Evolutionary conservation across 805 yeast species (phyloP).

Genomic region (Candida methanosorbosa): DNA sequence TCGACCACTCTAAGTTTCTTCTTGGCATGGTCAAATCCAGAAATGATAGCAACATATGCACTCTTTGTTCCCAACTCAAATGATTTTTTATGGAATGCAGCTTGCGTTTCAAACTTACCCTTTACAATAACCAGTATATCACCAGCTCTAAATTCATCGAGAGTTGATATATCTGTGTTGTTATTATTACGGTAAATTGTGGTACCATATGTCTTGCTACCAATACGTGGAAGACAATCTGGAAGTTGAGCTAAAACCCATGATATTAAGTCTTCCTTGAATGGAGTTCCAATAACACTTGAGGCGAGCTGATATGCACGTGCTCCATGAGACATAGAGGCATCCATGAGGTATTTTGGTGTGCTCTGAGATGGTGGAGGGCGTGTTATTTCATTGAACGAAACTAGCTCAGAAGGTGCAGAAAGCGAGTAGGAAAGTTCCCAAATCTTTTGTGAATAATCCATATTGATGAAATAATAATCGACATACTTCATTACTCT

Average conservation of each 20-base stretch:
- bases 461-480: slow-evolving; percentile 64
- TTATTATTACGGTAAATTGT: slow-evolving; percentile 51
- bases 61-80: slow-evolving; percentile 46
- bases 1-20: slow-evolving; percentile 63
- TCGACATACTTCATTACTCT: slow-evolving; percentile 43
- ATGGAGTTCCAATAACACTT: slow-evolving; percentile 24
- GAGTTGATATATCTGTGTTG: slow-evolving; percentile 38
- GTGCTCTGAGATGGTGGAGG: slow-evolving; percentile 32
- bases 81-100: slow-evolving; percentile 20
- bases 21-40: slow-evolving; percentile 69
- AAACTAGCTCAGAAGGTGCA: slow-evolving; percentile 45
- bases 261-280: slow-evolving; percentile 23
- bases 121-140: slow-evolving; percentile 72
- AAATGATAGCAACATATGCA: slow-evolving; percentile 54
- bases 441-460: slow-evolving; percentile 58
- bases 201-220: slow-evolving; percentile 65
- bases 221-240: slow-evolving; percentile 36
- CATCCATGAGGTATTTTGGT: slow-evolving; percentile 40
- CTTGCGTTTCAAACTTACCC: slow-evolving; percentile 59
- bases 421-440: slow-evolving; percentile 46
- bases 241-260: slow-evolving; percentile 28
- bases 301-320: slow-evolving; percentile 38
- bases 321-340: slow-evolving; percentile 43
- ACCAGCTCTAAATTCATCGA: slow-evolving; percentile 69
- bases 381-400: slow-evolving; percentile 22